Conservation (phyloP, 2,329 filamentous ascomycete genomes). For the Alternaria arbusti region DNA sequence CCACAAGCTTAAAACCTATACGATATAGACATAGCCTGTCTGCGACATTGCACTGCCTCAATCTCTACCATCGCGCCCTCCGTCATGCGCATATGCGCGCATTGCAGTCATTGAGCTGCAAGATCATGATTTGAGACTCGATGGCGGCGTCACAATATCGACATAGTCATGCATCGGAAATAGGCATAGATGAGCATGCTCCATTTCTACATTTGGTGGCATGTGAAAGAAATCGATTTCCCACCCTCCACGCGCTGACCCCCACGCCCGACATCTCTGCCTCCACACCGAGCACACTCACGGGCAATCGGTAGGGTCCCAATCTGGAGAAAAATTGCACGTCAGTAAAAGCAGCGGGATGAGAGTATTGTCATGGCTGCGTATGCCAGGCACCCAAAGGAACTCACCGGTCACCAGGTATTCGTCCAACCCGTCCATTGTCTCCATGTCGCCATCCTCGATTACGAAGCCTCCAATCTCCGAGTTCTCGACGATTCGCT, state of each 20-base stretch:
- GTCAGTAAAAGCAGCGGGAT: constrained; percentile 20
- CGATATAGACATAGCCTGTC: neutral
- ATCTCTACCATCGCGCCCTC: neutral
- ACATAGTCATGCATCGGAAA: neutral
- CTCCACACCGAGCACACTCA: constrained; percentile 24
- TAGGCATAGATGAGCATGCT: neutral
- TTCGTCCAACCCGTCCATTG: constrained; percentile 72
- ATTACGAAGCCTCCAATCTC: constrained; percentile 68
- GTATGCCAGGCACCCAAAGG: neutral
- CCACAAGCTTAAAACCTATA: neutral
- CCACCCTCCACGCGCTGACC: constrained; percentile 21
- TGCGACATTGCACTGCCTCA: neutral
- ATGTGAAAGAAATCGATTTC: neutral
- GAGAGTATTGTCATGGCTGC: neutral
- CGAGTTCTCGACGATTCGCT: constrained; percentile 70
- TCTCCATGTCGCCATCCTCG: constrained; percentile 66
- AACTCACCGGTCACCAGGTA: constrained; percentile 66
- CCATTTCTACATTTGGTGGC: neutral
- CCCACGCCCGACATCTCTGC: constrained; percentile 22
- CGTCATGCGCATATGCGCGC: neutral
- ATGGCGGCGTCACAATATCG: neutral
- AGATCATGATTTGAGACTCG: neutral
- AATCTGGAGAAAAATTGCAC: constrained; percentile 40
- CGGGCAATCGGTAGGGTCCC: constrained; percentile 55
- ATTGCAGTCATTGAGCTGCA: neutral